These are phyloP conservation scores for Neoascochyta sp. DNA, from an alignment of 2,329 filamentous ascomycete species.

Conservation along the genomic window DNA sequence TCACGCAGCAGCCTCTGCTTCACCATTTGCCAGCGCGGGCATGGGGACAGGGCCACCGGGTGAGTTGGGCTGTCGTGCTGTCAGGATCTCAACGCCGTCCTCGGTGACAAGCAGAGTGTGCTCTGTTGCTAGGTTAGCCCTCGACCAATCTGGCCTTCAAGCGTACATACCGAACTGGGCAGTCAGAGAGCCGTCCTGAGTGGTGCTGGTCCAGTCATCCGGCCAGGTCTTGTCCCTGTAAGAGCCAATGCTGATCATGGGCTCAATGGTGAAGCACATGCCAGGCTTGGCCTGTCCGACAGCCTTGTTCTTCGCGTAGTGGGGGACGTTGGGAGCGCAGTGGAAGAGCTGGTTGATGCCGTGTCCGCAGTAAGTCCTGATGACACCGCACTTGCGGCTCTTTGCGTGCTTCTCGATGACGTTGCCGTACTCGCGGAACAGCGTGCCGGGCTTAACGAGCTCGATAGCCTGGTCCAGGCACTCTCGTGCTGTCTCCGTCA, in stretches of 20 bases:
- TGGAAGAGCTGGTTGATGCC: constrained; percentile 94
- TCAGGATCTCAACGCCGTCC: constrained; percentile 76
- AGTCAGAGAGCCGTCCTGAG: constrained; percentile 80
- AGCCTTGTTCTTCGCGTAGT: constrained; percentile 98
- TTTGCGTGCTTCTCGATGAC: constrained; percentile 96
- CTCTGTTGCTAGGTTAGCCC: constrained; percentile 48
- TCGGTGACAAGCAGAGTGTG: constrained; percentile 82
- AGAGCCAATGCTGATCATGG: constrained; percentile 92
- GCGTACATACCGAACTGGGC: constrained; percentile 85
- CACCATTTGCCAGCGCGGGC: constrained; percentile 40
- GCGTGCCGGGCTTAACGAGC: constrained; percentile 85
- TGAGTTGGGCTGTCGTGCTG: constrained; percentile 67
- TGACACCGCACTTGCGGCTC: constrained; percentile 76
- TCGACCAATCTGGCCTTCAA: too few relatives aligned
- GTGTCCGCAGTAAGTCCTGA: constrained; percentile 94
- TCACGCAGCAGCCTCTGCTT: constrained; percentile 18
- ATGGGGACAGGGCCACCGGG: constrained; percentile 69
- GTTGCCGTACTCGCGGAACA: constrained; percentile 90
- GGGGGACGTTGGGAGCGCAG: constrained; percentile 86
- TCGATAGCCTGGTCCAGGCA: constrained; percentile 89
- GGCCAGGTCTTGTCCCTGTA: constrained; percentile 95
- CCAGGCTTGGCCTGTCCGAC: constrained; percentile 90
- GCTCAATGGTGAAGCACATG: constrained; percentile 99
- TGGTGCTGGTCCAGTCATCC: constrained; percentile 97
- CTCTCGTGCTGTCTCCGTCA: constrained; percentile 85